Base-by-base conservation (phyloP, 805 yeast genomes). In the Brettanomyces anomalus region DNA sequence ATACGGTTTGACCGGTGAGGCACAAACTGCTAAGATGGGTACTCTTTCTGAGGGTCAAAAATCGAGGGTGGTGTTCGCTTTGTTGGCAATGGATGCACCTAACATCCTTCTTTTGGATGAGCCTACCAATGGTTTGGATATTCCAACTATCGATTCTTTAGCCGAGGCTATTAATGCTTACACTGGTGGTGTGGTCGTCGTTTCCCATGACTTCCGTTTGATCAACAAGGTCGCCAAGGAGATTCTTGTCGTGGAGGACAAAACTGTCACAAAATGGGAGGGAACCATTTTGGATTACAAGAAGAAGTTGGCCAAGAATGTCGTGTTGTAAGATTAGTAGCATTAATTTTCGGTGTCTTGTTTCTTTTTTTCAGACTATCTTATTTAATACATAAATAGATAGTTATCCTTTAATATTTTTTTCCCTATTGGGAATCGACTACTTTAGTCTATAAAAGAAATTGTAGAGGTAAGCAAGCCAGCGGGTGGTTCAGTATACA, bases 111-210 rank as follows among this genome's bases (percentile, higher is more conserved):
- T 93, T 62, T 74, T 93, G 70, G 98, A 93, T 74, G 98, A 93
- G 81, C 98, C 98, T 78, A 93, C 98, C 53, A 93, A 93, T 77
- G 97, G 97, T 76, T 75, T 93, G 68, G 98, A 93, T 74, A 90
- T 93, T 57, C 88, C 97, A 60, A 89, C 98, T 41, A 93, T 93
- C 62, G 98, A 93, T 69, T 93, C 98, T 36, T 74, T 93, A 58
- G 98, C 97, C 42, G 95, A 84, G 44, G 98, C 98, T 51, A 90
- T 93, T 64, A 81, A 88, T 53, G 83, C 78, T 28, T 93, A 85
- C 76, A 85, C 81, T 62, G 98, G 98, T 70, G 98, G 98, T 76
- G 96, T 90, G 43, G 95, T 88, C 53, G 96, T 93, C 46, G 98
- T 93, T 52, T 88, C 97, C 49, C 98, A 93, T 77, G 98, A 93